These are phyloP conservation scores for Didymella pomorum DNA, from an alignment of 2,329 filamentous ascomycete genomes.

Conservation along the genomic window DNA sequence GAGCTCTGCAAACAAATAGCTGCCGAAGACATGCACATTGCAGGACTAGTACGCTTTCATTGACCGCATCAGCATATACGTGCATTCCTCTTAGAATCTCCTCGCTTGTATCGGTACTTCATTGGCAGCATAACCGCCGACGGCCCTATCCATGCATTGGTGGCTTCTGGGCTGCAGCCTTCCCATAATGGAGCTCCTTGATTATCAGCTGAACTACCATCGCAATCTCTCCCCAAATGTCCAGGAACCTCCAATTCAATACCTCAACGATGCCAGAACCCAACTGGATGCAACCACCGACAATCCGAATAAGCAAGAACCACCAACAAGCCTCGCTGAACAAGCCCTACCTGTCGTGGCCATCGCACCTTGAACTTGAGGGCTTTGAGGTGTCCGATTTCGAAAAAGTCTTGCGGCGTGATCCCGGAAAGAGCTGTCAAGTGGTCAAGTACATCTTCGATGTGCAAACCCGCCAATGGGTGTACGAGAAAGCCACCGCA, in stretches of 20 bases:
- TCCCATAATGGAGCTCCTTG: neutral
- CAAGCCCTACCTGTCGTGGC: slow-evolving; percentile 3
- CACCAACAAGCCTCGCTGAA: neutral
- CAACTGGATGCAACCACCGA: slow-evolving; percentile 9
- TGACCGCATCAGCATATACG: neutral
- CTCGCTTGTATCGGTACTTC: neutral
- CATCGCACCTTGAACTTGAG: neutral
- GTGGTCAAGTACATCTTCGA: slow-evolving; percentile 9
- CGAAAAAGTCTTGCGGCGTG: neutral
- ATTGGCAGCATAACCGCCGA: slow-evolving; percentile 11
- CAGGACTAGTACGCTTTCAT: neutral
- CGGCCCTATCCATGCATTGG: neutral
- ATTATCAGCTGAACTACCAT: too few species aligned
- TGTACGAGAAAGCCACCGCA: slow-evolving; percentile 4
- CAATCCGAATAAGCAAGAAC: neutral
- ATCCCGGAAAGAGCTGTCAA: slow-evolving; percentile 5
- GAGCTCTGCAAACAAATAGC: neutral
- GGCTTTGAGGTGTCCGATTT: neutral
- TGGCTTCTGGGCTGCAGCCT: slow-evolving; percentile 1
- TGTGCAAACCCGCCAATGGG: neutral
- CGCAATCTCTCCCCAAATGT: too few species aligned
- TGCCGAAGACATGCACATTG: neutral
- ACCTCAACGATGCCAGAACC: neutral
- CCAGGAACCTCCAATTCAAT: too few species aligned
- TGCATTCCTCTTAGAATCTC: too few species aligned